Evolutionary conservation across 1,284 basidiomycete species (phyloP).

Genomic region (Cryptococcus deneoformans): DNA sequence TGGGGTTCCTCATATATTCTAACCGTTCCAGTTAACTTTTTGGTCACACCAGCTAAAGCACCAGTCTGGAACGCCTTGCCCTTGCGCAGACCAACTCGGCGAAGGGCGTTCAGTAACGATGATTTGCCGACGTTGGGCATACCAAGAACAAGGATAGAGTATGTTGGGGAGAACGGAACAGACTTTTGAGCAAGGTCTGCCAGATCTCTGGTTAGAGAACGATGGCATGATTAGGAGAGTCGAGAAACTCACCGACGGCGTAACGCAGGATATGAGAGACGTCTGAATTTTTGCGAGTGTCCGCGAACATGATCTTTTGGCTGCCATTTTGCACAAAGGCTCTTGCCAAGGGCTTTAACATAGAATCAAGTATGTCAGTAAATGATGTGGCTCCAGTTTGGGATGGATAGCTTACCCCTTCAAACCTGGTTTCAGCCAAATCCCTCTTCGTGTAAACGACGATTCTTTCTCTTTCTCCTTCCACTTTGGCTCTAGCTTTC

Average conservation of each 20-base stretch:
- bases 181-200: constrained; percentile 67
- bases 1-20: constrained; percentile 74
- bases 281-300: constrained; percentile 52
- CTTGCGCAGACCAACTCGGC: constrained; percentile 80
- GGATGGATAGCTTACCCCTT: constrained; percentile 61
- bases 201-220: neutral
- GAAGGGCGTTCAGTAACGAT: constrained; percentile 85
- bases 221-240: neutral
- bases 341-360: constrained; percentile 48
- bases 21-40: constrained; percentile 74
- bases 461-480: constrained; percentile 63
- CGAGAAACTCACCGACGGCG: constrained; percentile 45
- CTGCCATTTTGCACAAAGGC: constrained; percentile 51
- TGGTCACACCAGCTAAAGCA: constrained; percentile 82
- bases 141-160: constrained; percentile 78
- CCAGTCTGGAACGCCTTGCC: constrained; percentile 87
- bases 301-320: constrained; percentile 55
- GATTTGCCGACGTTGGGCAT: constrained; percentile 99
- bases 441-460: constrained; percentile 94
- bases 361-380: neutral
- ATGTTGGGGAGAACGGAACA: constrained; percentile 1
- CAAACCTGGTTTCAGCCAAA: constrained; percentile 77
- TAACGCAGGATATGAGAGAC: constrained; percentile 51
- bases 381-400: neutral
- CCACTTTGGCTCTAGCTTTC: constrained; percentile 49